A percentile compares a stretch with the other conserved stretches of the same genome.
These are phyloP conservation scores for Ophiostoma triangulosporum DNA, from an alignment of 2,329 filamentous ascomycete genomes.

Conservation along the genomic window DNA sequence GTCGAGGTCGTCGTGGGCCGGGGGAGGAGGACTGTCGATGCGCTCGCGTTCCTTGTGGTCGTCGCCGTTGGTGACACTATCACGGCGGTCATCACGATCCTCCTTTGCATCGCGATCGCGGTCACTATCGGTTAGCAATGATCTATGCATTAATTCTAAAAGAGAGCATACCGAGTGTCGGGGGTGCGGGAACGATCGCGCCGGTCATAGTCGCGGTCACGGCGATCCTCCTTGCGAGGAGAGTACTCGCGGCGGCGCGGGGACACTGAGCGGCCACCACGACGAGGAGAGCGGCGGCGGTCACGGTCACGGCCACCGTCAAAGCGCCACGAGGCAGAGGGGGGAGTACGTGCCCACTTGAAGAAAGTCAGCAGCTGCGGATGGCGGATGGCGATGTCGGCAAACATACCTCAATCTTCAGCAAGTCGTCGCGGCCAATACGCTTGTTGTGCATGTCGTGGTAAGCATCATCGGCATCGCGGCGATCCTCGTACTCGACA, in stretches of 20 bases:
- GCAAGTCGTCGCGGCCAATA: constrained; percentile 81
- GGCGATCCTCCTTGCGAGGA: constrained; percentile 77
- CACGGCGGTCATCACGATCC: constrained; percentile 46
- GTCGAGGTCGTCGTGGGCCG: constrained; percentile 87
- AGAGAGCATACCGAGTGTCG: constrained; percentile 37
- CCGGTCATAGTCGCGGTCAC: constrained; percentile 51
- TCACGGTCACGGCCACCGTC: constrained; percentile 76
- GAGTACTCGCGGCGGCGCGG: constrained; percentile 75
- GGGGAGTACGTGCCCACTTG: constrained; percentile 97
- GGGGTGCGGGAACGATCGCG: constrained; percentile 63
- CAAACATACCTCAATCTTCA: constrained; percentile 99
- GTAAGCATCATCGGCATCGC: constrained; percentile 96
- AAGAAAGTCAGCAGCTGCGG: not conserved
- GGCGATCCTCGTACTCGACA: constrained; percentile 96
- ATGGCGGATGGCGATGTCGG: no score
- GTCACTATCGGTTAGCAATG: constrained; percentile 20
- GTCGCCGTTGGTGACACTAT: constrained; percentile 31
- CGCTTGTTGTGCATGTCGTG: constrained; percentile 99
- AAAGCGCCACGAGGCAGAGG: constrained; percentile 96
- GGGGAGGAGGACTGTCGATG: constrained; percentile 63
- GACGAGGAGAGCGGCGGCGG: constrained; percentile 50
- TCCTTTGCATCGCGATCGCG: constrained; percentile 34
- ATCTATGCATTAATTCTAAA: not conserved
- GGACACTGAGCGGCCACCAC: constrained; percentile 57
- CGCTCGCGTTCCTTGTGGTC: constrained; percentile 51